Percentiles rank a stretch among this genome's conserved stretches.
Evolutionary conservation across 371 early-diverging fungal genomes (phyloP).

Genomic region (Circinella minor): DNA sequence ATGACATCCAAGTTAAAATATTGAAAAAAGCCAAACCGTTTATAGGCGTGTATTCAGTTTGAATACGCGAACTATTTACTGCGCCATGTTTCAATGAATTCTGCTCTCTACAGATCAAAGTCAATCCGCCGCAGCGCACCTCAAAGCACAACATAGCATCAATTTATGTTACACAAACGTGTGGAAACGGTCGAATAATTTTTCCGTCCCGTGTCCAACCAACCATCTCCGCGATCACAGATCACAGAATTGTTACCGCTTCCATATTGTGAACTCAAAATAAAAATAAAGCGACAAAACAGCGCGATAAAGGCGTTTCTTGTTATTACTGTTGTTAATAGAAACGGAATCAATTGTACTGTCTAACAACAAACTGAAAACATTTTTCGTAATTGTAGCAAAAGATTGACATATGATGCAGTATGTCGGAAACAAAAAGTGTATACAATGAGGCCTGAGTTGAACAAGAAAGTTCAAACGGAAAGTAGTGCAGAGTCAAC

Average conservation of each 20-base stretch:
- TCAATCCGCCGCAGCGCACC: not conserved
- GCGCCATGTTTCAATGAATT: too few species aligned
- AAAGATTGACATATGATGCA: too few species aligned
- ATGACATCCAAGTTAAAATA: too few species aligned
- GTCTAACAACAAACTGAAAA: too few species aligned
- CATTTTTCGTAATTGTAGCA: too few species aligned
- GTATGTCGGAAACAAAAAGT: too few species aligned
- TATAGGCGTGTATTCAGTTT: too few species aligned
- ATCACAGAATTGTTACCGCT: conserved; percentile 3
- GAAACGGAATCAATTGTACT: too few species aligned
- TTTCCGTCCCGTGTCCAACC: not conserved
- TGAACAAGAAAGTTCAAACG: not conserved
- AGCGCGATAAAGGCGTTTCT: not conserved
- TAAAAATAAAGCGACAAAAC: too few species aligned
- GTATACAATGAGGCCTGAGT: not conserved
- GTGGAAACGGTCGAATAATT: not conserved
- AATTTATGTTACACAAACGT: not conserved
- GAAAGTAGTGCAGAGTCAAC: too few species aligned
- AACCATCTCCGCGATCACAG: conserved; percentile 9
- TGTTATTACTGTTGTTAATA: not conserved
- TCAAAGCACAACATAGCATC: not conserved
- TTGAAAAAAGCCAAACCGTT: too few species aligned
- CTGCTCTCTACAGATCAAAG: not conserved
- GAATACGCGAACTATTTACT: too few species aligned
- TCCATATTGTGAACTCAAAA: not conserved